Conservation (phyloP, 106 monocot genomes). For the Acorus calamus region DNA sequence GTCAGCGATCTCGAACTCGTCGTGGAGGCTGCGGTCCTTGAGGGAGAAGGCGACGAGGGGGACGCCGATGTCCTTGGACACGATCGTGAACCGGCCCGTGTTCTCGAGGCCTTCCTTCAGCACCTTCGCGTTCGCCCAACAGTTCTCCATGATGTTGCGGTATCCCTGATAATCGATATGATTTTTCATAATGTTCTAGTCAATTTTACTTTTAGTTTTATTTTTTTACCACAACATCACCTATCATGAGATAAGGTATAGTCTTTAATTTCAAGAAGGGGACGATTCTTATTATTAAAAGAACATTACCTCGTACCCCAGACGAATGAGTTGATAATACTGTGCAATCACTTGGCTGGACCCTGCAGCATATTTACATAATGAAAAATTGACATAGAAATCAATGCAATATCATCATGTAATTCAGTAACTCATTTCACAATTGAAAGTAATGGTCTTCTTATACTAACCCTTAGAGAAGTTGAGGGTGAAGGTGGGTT, state of each 20-base stretch:
- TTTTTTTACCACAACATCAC: no score
- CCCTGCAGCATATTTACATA: slow-evolving; percentile 8
- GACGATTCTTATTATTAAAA: neutral
- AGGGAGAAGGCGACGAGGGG: slow-evolving; percentile 44
- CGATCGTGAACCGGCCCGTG: slow-evolving; percentile 21
- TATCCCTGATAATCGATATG: slow-evolving; percentile 21
- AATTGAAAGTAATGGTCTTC: neutral
- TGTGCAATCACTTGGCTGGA: slow-evolving; percentile 46
- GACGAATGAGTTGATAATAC: slow-evolving; percentile 33
- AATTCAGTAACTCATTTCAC: no score
- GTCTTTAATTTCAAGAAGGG: neutral
- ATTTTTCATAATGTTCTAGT: neutral
- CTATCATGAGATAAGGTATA: neutral
- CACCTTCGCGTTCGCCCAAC: slow-evolving; percentile 31
- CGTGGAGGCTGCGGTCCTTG: slow-evolving; percentile 5
- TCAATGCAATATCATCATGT: no score
- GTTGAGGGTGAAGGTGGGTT: slow-evolving; percentile 38
- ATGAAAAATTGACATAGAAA: no score
- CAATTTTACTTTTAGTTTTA: neutral
- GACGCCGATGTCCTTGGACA: slow-evolving; percentile 39
- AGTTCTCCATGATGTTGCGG: slow-evolving; percentile 33
- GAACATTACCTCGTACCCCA: slow-evolving; percentile 29
- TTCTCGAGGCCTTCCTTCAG: slow-evolving; percentile 24
- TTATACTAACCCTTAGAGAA: slow-evolving; percentile 31
- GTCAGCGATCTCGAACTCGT: slow-evolving; percentile 18